Evolutionary conservation across 495 filamentous ascomycete species (phyloP), one percentile per base, ranked within the genome.

Genomic region (Rostrohypoxylon terebratum): DNA sequence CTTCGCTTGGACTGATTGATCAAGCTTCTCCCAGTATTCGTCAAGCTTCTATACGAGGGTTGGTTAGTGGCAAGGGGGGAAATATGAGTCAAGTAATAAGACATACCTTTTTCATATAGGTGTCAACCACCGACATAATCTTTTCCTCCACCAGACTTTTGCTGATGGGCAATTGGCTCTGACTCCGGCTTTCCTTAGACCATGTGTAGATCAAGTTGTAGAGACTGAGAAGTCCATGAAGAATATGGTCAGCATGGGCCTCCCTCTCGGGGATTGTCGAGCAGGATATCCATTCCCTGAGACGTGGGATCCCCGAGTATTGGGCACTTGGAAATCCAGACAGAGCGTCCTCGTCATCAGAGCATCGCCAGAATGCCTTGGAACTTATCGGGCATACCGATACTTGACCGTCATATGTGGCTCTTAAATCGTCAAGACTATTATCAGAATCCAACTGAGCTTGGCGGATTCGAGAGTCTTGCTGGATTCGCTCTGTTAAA

Each of bases 21-120:
- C 13, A 16, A 58, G 16, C 5, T 36, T 13, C 1, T 1, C 28
- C 54, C 54, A 58, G 4, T 38, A 21, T 1, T n/a, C 11, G 16
- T 58, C 5, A 10, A 58, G 16, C 9, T 7, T 4, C 54, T 58
- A 2, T 40, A 38, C n/a, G n/a, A n/a, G n/a, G n/a, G n/a, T n/a
- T n/a, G n/a, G n/a, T n/a, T n/a, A n/a, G n/a, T n/a, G n/a, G n/a
- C n/a, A n/a, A n/a, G n/a, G n/a, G n/a, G n/a, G n/a, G 8, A 34
- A 34, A 23, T 55, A n/a, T 31, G 25, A n/a, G 25, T 2, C 25
- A 34, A n/a, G 25, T 5, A 34, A n/a, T 4, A 23, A 14, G 23
- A 54, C 50, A 33, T 33, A 58, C 54, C 54, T 58, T 13, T 16
- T 58, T 36, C 18, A 58, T 21, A n/a, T n/a, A n/a, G n/a, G n/a